phyloP scores from a whole-genome alignment of 225 moss, liverwort and hornwort species.

The Ulota crispa region DNA sequence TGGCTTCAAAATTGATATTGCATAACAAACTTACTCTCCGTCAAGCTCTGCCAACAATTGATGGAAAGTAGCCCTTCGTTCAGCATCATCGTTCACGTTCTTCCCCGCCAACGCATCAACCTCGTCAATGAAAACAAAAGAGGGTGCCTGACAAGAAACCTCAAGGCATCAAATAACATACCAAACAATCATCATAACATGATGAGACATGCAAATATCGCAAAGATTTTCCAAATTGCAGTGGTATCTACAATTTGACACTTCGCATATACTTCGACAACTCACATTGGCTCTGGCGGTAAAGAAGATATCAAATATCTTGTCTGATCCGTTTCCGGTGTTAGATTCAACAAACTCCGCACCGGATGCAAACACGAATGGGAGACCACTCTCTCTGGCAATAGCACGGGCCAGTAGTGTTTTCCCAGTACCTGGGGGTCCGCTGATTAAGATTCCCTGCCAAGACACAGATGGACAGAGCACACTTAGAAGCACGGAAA shows the following conservation, averaged over 20 bases:
- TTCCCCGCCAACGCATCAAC: conserved; percentile 98
- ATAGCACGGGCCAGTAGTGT: conserved; percentile 95
- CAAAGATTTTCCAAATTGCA: conserved; percentile 12
- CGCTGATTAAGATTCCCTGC: conserved; percentile 97
- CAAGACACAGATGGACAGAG: conserved; percentile 16
- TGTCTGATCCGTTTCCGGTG: conserved; percentile 91
- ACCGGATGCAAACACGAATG: conserved; percentile 98
- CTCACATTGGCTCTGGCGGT: conserved; percentile 98
- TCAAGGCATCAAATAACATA: conserved; percentile 15
- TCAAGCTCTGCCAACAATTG: conserved; percentile 97
- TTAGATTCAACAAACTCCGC: conserved; percentile 97
- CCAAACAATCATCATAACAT: not conserved
- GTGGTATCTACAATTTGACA: not conserved
- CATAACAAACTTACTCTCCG: conserved; percentile 77
- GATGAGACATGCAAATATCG: not conserved
- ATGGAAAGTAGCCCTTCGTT: conserved; percentile 93
- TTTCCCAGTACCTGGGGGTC: conserved; percentile 98
- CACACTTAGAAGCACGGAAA: conserved; percentile 6
- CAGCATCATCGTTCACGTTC: conserved; percentile 92
- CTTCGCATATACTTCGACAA: not conserved
- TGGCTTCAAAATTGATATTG: not conserved
- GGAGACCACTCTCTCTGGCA: conserved; percentile 99
- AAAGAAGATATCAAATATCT: conserved; percentile 96
- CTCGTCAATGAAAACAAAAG: conserved; percentile 97
- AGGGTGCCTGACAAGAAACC: conserved; percentile 74